Percentiles rank a stretch among this genome's conserved stretches.
Conservation (phyloP, 257 asterid species). For the Rhazya stricta region DNA sequence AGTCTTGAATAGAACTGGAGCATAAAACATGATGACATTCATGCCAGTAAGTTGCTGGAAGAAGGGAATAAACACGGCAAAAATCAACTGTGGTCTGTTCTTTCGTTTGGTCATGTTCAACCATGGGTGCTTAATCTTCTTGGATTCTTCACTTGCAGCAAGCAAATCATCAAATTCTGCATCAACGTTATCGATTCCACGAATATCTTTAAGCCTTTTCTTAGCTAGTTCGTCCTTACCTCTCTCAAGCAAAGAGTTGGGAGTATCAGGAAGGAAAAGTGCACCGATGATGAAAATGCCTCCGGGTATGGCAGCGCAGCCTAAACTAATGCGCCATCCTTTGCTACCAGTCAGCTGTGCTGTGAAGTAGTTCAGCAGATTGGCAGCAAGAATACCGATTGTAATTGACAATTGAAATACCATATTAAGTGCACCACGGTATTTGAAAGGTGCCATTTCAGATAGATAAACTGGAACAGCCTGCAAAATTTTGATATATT, state of each 20-base stretch:
- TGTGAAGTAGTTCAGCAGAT: constrained; percentile 25
- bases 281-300: constrained; percentile 58
- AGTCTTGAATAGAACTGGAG: constrained; percentile 68
- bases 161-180: constrained; percentile 64
- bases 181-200: constrained; percentile 52
- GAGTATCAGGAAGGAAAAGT: constrained; percentile 65
- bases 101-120: constrained; percentile 39
- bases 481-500: constrained; percentile 13
- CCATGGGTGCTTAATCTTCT: constrained; percentile 59
- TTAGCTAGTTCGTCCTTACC: constrained; percentile 52
- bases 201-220: constrained; percentile 33
- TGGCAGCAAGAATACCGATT: constrained; percentile 34
- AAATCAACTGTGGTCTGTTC: constrained; percentile 62
- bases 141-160: constrained; percentile 54
- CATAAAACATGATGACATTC: constrained; percentile 76
- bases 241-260: constrained; percentile 71
- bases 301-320: constrained; percentile 75
- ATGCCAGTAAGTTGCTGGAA: constrained; percentile 84
- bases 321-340: constrained; percentile 77
- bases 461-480: constrained; percentile 38
- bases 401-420: constrained; percentile 41
- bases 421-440: constrained; percentile 44
- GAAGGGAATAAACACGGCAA: constrained; percentile 55
- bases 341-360: constrained; percentile 28
- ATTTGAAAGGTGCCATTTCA: constrained; percentile 47